phyloP scores from a whole-genome alignment of 345 rosid species.

The Aegle marmelos region DNA sequence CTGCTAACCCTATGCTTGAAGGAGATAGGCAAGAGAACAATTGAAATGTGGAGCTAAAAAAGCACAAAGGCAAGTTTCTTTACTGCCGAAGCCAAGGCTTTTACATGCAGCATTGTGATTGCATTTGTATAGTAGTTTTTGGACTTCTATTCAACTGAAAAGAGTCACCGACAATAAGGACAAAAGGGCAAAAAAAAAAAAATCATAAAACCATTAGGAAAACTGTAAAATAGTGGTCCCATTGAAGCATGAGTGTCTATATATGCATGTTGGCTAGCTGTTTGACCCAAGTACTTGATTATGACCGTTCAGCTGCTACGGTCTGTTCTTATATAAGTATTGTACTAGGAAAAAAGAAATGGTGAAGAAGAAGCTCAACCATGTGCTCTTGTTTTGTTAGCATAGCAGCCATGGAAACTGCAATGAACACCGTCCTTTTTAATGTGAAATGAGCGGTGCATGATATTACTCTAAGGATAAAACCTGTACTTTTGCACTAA shows the following conservation, averaged over 20 bases:
- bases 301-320: slow-evolving; percentile 11
- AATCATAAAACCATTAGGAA: slow-evolving; percentile 34
- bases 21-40: slow-evolving; percentile 11
- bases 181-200: slow-evolving; percentile 1
- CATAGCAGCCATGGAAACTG: neutral
- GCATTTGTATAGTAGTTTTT: neutral
- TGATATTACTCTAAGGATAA: neutral
- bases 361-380: neutral
- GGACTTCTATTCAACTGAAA: neutral
- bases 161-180: slow-evolving; percentile 33
- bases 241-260: slow-evolving; percentile 17
- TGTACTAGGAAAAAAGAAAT: neutral
- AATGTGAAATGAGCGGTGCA: neutral
- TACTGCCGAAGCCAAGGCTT: slow-evolving; percentile 10
- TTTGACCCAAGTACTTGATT: slow-evolving; percentile 21
- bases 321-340: slow-evolving; percentile 1
- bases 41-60: slow-evolving; percentile 22
- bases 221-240: slow-evolving; percentile 32
- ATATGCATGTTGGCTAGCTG: slow-evolving; percentile 18
- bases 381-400: neutral
- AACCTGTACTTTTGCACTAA: neutral
- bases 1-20: slow-evolving; percentile 2
- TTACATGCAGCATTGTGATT: slow-evolving; percentile 25
- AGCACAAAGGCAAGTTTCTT: slow-evolving; percentile 15
- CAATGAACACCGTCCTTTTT: neutral